phyloP scores from a whole-genome alignment of 1,139 yeast species.

The Candida tunisiensis region DNA sequence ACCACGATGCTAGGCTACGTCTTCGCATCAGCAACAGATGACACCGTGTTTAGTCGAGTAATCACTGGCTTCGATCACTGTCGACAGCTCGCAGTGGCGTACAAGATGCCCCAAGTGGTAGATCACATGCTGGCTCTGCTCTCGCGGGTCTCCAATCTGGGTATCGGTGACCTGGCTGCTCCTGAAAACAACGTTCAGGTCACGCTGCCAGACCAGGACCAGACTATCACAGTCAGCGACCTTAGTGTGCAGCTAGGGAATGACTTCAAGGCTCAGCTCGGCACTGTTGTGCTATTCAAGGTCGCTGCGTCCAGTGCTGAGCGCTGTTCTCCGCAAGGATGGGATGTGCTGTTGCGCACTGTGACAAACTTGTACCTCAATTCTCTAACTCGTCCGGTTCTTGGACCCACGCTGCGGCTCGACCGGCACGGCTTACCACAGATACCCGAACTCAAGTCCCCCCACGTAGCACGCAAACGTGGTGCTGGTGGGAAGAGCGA shows the following conservation, averaged over 20 bases:
- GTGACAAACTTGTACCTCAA: slow-evolving; percentile 54
- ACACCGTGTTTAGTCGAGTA: slow-evolving; percentile 71
- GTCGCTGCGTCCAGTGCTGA: slow-evolving; percentile 47
- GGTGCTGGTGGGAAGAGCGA: too few relatives aligned
- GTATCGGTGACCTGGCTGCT: slow-evolving; percentile 23
- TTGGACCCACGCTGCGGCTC: too few relatives aligned
- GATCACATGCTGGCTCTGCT: slow-evolving; percentile 51
- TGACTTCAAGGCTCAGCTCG: slow-evolving; percentile 82
- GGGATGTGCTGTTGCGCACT: slow-evolving; percentile 47
- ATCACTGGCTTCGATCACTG: slow-evolving; percentile 79
- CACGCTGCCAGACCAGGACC: slow-evolving; percentile 28
- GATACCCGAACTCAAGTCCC: too few relatives aligned
- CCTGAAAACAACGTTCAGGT: slow-evolving; percentile 24
- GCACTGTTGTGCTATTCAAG: slow-evolving; percentile 73
- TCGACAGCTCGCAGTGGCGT: slow-evolving; percentile 56
- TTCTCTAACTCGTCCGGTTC: slow-evolving; percentile 55
- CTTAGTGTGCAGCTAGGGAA: slow-evolving; percentile 73
- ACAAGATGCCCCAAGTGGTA: slow-evolving; percentile 36
- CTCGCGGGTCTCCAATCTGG: slow-evolving; percentile 35
- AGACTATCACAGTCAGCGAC: slow-evolving; percentile 56
- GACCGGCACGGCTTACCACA: too few relatives aligned
- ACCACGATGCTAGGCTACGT: slow-evolving; percentile 58
- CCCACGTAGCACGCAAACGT: too few relatives aligned
- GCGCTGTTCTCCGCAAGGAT: slow-evolving; percentile 22
- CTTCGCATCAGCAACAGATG: slow-evolving; percentile 80